phyloP scores from a whole-genome alignment of 2,329 filamentous ascomycete species.

The Boeremia lycopersici region DNA sequence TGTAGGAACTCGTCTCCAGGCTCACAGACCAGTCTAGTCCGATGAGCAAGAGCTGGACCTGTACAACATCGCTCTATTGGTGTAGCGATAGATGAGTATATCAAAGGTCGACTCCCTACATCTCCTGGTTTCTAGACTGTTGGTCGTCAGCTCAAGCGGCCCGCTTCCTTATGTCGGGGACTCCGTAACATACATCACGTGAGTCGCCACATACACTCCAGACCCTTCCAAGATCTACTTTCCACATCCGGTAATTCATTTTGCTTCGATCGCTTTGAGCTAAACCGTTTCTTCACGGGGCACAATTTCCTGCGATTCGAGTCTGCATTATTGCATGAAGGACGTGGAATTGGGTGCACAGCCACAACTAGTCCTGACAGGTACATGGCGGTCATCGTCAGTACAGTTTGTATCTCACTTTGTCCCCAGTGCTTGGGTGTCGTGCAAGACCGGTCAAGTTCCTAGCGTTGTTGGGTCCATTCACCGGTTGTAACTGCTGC shows the following conservation, averaged over 20 bases:
- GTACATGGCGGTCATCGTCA: too few relatives aligned
- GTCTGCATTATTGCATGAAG: neutral
- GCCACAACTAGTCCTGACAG: neutral
- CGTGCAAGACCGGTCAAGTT: too few relatives aligned
- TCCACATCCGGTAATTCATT: neutral
- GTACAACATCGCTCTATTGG: constrained; percentile 5
- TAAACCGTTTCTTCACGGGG: too few relatives aligned
- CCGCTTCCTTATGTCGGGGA: neutral
- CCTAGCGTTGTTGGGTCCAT: too few relatives aligned
- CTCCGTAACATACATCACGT: constrained; percentile 13
- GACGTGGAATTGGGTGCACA: neutral
- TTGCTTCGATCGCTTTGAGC: neutral
- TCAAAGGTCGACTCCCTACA: neutral
- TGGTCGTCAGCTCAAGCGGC: neutral
- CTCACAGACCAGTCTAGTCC: constrained; percentile 2
- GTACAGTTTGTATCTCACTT: too few relatives aligned
- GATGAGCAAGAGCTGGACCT: constrained; percentile 7
- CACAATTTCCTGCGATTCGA: too few relatives aligned
- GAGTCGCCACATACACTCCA: constrained; percentile 1
- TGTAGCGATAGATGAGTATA: neutral
- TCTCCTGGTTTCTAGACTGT: neutral
- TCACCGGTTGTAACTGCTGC: too few relatives aligned
- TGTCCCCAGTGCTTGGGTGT: too few relatives aligned
- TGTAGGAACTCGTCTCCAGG: too few relatives aligned
- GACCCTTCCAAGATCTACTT: neutral